Base-by-base conservation (phyloP, 2,329 filamentous ascomycete species). In the Claviceps pazoutovae region DNA sequence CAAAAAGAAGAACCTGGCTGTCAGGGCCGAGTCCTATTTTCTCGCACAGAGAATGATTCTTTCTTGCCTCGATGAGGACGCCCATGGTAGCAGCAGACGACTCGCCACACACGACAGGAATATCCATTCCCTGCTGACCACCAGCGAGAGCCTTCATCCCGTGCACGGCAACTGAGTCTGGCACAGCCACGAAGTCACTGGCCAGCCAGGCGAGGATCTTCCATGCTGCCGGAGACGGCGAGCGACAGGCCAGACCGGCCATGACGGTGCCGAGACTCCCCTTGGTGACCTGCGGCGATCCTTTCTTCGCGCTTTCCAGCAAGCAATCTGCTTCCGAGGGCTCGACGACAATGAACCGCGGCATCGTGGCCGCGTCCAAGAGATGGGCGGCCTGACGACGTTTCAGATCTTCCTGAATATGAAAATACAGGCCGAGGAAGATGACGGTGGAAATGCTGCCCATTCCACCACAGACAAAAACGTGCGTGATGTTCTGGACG, bases 141-240 rank as follows among this genome's bases (percentile, higher is more conserved):
- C 2, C 46, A 26, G 54, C 56, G n/a, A 57, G 36, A 4, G 26
- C 52, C n/a, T 51, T 56, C 56, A 57, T 57, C 9, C 56, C 54
- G 4, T 46, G 16, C 3, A 56, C 42, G 4, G 56, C 56, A 9
- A 50, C 41, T 1, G 30, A 43, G 39, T 57, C 56, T 5, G 54
- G 51, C 4, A 57, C 54, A 0, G 56, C 43, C 11, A 57, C 7
- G 30, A 57, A 57, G 44, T 57, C 56, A 17, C 56, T 57, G 2
- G 56, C 21, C 4, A 57, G 51, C 56, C 56, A 57, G 5, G 38
- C 13, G 19, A 57, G 36, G 5, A 57, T 36, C 39, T 56, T 56
- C 54, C 54, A 56, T 2, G 56, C 56, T 0, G 54, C 56, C 3
- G 56, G 56, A 2, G 56, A 57, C 2, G 54, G 56, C 2, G 23